Base-by-base conservation (phyloP, 805 yeast genomes). In the Wickerhamomyces mucosus region DNA sequence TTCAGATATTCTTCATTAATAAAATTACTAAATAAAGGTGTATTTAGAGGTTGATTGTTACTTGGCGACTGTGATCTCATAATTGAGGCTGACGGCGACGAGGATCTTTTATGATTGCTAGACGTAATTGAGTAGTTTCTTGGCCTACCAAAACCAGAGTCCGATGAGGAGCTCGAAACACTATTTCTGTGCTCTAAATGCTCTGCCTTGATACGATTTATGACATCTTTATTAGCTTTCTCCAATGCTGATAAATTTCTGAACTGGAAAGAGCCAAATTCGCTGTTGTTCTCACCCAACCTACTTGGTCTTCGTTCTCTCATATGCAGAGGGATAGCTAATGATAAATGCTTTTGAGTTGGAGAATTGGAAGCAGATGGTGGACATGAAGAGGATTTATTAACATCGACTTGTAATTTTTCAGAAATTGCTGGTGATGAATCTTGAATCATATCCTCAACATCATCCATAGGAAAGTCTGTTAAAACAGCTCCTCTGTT, bases 251-350 rank as follows among this genome's bases (percentile, higher is more conserved):
- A 78, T 39, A 92, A 59, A 51, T 92, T 92, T 42, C 96, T 67
- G 58, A 83, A 92, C 37, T 83, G 78, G 55, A 92, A 92, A 4
- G 92, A 78, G 0, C 99, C 99, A 67, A 92, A 92, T 46, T 89
- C 89, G 7, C 72, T 61, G 7, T 65, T 61, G 13, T 79, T 68
- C 35, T 80, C 89, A 31, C 78, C 79, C 38, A 84, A 54, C 42
- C 83, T 69, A 40, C 83, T 72, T 3, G 84, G 74, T 30, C 92
- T 63, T 35, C 89, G 66, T 41, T 83, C 95, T 29, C 83, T 63
- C 44, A 72, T 59, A 38, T 67, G 71, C 9, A 70, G 62, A 5
- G 77, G 75, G 14, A 69, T 65, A 9, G 70, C 72, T 23, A 68
- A 49, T 1, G 75, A 65, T 15, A 65, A 39, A 28, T 55, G 56